These are phyloP conservation scores for Wickerhamomyces sp. DNA, from an alignment of 1,139 yeast species.

Conservation along the genomic window DNA sequence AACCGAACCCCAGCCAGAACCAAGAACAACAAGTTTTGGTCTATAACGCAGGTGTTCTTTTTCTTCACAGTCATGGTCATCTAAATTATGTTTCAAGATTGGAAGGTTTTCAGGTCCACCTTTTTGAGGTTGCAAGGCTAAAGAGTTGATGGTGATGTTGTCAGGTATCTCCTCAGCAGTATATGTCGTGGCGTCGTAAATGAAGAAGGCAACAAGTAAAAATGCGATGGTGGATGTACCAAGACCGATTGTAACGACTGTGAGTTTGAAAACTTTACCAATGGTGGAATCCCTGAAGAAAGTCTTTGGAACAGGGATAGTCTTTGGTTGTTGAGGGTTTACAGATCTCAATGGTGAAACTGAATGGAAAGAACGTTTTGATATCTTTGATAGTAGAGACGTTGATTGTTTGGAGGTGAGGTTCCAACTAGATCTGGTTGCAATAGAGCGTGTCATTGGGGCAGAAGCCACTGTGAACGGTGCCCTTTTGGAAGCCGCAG, in stretches of 20 bases:
- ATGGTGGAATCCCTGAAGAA: conserved; percentile 22
- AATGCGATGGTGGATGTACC: conserved; percentile 34
- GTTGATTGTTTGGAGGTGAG: no score
- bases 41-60: conserved; percentile 36
- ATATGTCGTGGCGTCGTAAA: conserved; percentile 60
- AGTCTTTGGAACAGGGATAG: conserved; percentile 16
- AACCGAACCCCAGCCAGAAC: conserved; percentile 61
- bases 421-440: no score
- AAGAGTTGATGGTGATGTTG: conserved; percentile 37
- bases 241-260: conserved; percentile 34
- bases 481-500: no score
- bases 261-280: conserved; percentile 27
- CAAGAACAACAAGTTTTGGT: conserved; percentile 51
- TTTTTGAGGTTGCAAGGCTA: conserved; percentile 46
- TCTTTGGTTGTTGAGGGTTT: conserved; percentile 15
- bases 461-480: no score
- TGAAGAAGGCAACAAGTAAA: conserved; percentile 41
- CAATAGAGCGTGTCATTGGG: no score
- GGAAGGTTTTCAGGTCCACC: conserved; percentile 71
- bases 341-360: no score
- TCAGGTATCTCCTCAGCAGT: conserved; percentile 32
- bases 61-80: conserved; percentile 43
- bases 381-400: no score
- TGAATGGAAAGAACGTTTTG: no score
- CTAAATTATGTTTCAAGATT: conserved; percentile 45